These are phyloP conservation scores for Wickerhamiella slavikovae DNA, from an alignment of 805 yeast species.

Conservation along the genomic window DNA sequence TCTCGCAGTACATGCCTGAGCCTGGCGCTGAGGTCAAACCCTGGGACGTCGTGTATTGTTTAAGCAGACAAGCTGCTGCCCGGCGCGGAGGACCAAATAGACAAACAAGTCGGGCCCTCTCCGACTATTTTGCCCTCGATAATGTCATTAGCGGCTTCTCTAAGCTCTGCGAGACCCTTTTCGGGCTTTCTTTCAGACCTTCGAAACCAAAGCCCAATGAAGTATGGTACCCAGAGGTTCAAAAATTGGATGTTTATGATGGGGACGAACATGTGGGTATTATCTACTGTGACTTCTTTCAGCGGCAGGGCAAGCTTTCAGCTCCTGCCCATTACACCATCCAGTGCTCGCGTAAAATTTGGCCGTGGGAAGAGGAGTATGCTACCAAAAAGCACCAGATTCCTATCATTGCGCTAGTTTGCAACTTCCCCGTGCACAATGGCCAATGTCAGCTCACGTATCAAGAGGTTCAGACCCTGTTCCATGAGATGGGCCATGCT, in stretches of 20 bases:
- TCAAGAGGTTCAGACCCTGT: constrained; percentile 76
- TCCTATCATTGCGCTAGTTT: constrained; percentile 76
- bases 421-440: constrained; percentile 37
- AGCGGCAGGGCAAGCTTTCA: constrained; percentile 51
- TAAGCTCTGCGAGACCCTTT: constrained; percentile 42
- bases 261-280: constrained; percentile 48
- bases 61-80: constrained; percentile 16
- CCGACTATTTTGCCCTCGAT: constrained; percentile 65
- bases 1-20: too few relatives aligned
- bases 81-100: constrained; percentile 16
- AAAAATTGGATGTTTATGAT: constrained; percentile 56
- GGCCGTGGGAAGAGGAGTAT: constrained; percentile 9
- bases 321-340: constrained; percentile 93
- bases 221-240: constrained; percentile 73
- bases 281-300: constrained; percentile 74
- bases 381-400: constrained; percentile 43
- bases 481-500: constrained; percentile 99
- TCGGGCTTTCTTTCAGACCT: constrained; percentile 60
- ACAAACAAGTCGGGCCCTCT: constrained; percentile 11
- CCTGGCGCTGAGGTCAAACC: constrained; percentile 35
- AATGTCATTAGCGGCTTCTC: constrained; percentile 71
- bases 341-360: constrained; percentile 69
- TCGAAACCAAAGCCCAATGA: constrained; percentile 46
- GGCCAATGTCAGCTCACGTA: constrained; percentile 40
- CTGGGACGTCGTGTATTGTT: constrained; percentile 75